Conservation (phyloP, 371 early-diverging fungal species). For the Lichtheimia hyalospora region DNA sequence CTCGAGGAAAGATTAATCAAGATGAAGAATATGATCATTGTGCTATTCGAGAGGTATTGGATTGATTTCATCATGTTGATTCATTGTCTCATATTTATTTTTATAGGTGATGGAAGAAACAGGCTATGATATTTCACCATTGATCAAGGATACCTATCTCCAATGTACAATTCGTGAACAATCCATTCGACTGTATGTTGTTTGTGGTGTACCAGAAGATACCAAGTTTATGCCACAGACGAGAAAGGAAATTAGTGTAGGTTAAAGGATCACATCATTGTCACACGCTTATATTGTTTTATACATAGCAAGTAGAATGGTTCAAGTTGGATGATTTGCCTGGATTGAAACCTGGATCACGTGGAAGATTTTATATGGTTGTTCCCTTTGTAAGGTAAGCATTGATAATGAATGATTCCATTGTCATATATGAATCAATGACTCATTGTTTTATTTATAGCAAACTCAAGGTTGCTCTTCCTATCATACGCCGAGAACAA, state of each 20-base stretch:
- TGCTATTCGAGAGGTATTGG: constrained; percentile 86
- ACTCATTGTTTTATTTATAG: background rate
- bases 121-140: constrained; percentile 87
- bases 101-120: constrained; percentile 92
- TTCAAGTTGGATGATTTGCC: constrained; percentile 47
- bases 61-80: background rate
- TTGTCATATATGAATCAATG: background rate
- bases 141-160: constrained; percentile 75
- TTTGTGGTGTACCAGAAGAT: constrained; percentile 86
- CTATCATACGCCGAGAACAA: constrained; percentile 27
- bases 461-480: constrained; percentile 30
- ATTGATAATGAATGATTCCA: background rate
- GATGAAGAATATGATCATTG: constrained; percentile 91
- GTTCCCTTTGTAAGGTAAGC: constrained; percentile 67
- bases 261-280: background rate
- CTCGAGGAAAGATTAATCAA: constrained; percentile 99
- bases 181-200: constrained; percentile 88
- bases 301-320: constrained; percentile 45
- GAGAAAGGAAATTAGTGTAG: constrained; percentile 94
- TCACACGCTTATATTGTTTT: background rate
- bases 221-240: constrained; percentile 88
- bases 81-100: background rate
- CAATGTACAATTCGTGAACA: constrained; percentile 88
- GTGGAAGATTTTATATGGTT: constrained; percentile 63
- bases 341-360: constrained; percentile 34